Base-by-base conservation (phyloP, 768 basidiomycete species). In the Leccinum ochraceum region DNA sequence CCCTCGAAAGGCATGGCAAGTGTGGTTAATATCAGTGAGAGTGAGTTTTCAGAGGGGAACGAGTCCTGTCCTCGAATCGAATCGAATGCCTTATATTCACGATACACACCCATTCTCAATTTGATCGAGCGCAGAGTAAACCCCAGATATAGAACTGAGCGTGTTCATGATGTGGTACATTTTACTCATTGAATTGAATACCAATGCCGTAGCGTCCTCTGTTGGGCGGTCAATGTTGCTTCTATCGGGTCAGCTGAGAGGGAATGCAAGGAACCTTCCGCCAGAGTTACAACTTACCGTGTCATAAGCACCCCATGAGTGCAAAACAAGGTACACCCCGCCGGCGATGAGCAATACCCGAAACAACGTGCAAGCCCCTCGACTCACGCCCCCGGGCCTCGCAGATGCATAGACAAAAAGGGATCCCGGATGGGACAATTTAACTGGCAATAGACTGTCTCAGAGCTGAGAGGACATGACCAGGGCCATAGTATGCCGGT, bases 1-100 rank as follows among this genome's bases (percentile, higher is more conserved):
- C 66, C 66, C 2, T 28, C 4, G 17, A 69, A 69, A 64, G 55
- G 8, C 60, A 66, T 61, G 16, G 8, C 9, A 20, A 16, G 6
- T 39, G 50, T 5, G 51, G 14, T 32, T 0, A 5, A 9, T 16
- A 22, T 13, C 11, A 9, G 3, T 20, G 13, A 36, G 30, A 36
- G 11, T 16, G 52, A 28, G n/a, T 20, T 53, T 53, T 13, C 20
- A 3, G 49, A 26, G 6, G 48, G 2, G 14, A 16, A 14, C 13
- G 49, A 11, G 51, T 53, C 20, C 30, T 11, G 20, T 32, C 13
- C 32, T 8, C 6, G 13, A 53, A 53, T 24, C 10, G 52, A 36
- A 53, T 36, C n/a, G 52, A 36, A 53, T 22, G 8, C 2, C 6
- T 16, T 36, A 36, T 53, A 53, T 53, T 22, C 20, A 20, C 17